Evolutionary conservation across 441 rosid species (phyloP), one percentile per base, ranked within the genome.

Genomic region (Syzygium syzygioides): DNA sequence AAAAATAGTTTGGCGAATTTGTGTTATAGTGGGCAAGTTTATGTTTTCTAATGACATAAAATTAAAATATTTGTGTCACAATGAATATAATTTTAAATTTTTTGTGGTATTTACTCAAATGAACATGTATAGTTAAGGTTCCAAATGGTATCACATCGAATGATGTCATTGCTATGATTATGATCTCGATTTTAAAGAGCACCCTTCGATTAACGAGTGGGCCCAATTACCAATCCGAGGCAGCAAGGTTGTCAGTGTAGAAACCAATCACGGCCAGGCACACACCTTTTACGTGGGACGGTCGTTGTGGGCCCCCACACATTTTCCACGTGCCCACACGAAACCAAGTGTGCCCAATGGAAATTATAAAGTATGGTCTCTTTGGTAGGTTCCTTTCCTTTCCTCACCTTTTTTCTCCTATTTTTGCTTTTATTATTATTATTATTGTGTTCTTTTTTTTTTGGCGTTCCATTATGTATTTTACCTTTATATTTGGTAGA

Each of bases 361-460:
- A 41, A 41, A 20, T 76, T 23, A 12, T 2, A 76, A 76, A 37
- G 83, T 12, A 23, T 76, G 48, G 5, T 76, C 52, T 23, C 52
- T 41, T 76, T 13, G 83, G 83, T 76, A 9, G 83, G 83, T 76
- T 41, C 83, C n/a, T 76, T 76, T 37, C 83, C 8, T 71, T 37
- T 4, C 28, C 28, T 0, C 0, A 13, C 14, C 4, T 9, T 32
- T 2, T 0, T 17, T 64, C 14, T 62, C 9, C 48, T 45, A 45
- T 18, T 57, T 26, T 9, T 34, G 10, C 12, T 37, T 37, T 5
- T 1, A 37, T 26, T 23, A 14, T 17, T 55, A 56, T 59, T 59
- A 19, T 71, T 19, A 37, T 71, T 4, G 15, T 59, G n/a, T n/a
- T n/a, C 15, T 12, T 64, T 53, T 57, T 23, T 37, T 14, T 20